These are phyloP conservation scores for Buxus sempervirens DNA, from an alignment of 164 flowering plant genomes.

Conservation along the genomic window DNA sequence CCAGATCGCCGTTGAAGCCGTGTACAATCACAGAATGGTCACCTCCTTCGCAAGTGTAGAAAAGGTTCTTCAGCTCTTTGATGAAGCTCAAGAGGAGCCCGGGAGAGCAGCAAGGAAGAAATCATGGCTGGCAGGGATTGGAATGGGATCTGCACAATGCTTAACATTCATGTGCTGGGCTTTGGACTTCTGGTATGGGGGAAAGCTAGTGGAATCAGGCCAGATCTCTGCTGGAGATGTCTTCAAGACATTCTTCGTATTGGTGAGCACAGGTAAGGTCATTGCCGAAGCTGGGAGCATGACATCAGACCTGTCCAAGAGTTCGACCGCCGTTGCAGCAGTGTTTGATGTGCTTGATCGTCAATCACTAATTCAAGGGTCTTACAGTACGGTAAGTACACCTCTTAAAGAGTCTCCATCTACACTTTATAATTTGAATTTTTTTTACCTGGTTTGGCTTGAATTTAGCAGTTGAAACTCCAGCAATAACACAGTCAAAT, in stretches of 20 bases:
- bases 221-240: slow-evolving; percentile 83
- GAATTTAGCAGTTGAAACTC: too few relatives aligned
- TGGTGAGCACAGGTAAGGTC: slow-evolving; percentile 89
- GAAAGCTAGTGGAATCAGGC: slow-evolving; percentile 55
- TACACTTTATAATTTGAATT: too few relatives aligned
- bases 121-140: slow-evolving; percentile 82
- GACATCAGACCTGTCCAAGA: slow-evolving; percentile 93
- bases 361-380: slow-evolving; percentile 44
- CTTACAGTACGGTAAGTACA: slow-evolving; percentile 40
- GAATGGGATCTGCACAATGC: slow-evolving; percentile 85
- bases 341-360: slow-evolving; percentile 77
- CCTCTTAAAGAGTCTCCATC: background rate
- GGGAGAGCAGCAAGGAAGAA: slow-evolving; percentile 63
- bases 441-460: too few relatives aligned
- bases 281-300: slow-evolving; percentile 97
- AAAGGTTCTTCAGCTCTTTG: slow-evolving; percentile 63
- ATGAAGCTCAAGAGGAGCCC: slow-evolving; percentile 70
- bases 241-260: slow-evolving; percentile 80
- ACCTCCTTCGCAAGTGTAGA: slow-evolving; percentile 70
- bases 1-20: slow-evolving; percentile 82
- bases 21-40: slow-evolving; percentile 72
- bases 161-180: slow-evolving; percentile 90
- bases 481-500: too few relatives aligned
- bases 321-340: slow-evolving; percentile 74
- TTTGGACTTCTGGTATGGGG: slow-evolving; percentile 91